Base-by-base conservation (phyloP, 495 filamentous ascomycete species). In the Xylaria nigripes region DNA sequence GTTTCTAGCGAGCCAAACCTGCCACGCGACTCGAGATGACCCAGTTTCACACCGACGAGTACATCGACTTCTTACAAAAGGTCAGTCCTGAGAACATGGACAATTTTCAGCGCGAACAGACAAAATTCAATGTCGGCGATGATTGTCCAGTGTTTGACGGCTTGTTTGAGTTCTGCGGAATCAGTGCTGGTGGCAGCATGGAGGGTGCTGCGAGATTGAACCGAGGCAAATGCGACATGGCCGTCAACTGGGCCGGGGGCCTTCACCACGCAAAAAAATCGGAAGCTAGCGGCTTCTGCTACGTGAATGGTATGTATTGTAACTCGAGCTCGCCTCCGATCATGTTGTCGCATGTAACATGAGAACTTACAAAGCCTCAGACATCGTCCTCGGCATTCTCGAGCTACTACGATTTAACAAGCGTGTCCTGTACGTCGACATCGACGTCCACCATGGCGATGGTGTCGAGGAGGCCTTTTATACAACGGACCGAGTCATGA, bases 51-150 rank as follows among this genome's bases (percentile, higher is more conserved):
- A 96, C 93, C 7, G 93, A 99, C 68, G 93, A 99, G 70, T 99
- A 99, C 69, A 91, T 99, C 63, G 94, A 99, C 51, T 99, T 99
- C 70, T 74, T 99, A 18, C 86, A 89, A 50, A 90, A 90, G 59
- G 94, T 99, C 21, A 97, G 93, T 0, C 94, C 93, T 5, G 93
- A 97, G 68, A 99, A 99, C 63, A 99, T 99, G 94, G 93, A 99
- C 55, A 75, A 78, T 19, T 97, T 86, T 61, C 80, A 85, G 46
- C 87, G 93, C 54, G 93, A 99, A 68, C 93, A 99, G 67, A 85
- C 85, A 46, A 92, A 93, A 60, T 98, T 95, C 76, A 98, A 97
- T 56, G 93, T 98, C 47, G 93, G 93, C 43, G 93, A 98, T 57
- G 93, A 98, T 60, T 97, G 93, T 67, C 93, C 93, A 0, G 92